Percentiles rank a stretch among this genome's conserved stretches.
These are phyloP conservation scores for Nicotiana undulata DNA, from an alignment of 257 asterid genomes.

Conservation along the genomic window DNA sequence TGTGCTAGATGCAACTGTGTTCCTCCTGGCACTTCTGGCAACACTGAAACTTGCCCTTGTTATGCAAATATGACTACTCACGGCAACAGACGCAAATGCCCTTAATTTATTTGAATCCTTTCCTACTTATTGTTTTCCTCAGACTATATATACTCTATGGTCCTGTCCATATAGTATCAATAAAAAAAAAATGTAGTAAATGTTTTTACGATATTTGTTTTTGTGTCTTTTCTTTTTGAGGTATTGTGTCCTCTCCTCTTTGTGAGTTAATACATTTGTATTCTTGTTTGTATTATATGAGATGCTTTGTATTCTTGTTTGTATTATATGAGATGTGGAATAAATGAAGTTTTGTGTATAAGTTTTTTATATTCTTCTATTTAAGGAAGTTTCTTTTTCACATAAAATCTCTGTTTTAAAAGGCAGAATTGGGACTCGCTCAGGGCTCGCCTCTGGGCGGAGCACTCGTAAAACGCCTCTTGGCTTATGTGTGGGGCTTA, in stretches of 20 bases:
- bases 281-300: background rate
- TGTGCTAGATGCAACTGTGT: constrained; percentile 33
- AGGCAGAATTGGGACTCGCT: no score
- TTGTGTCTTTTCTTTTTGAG: background rate
- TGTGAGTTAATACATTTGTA: background rate
- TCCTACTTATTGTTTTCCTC: background rate
- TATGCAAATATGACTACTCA: constrained; percentile 28
- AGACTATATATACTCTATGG: background rate
- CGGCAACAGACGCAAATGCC: constrained; percentile 25
- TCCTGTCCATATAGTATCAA: background rate
- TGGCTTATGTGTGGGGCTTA: no score
- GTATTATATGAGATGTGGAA: background rate
- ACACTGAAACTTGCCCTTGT: constrained; percentile 22
- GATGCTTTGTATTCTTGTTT: background rate
- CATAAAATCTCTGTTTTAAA: no score
- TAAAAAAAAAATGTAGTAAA: background rate
- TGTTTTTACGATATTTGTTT: background rate
- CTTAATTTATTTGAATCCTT: background rate
- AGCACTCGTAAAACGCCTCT: no score
- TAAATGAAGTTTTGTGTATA: background rate
- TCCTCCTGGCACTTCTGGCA: constrained; percentile 37
- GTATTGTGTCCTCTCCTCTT: background rate
- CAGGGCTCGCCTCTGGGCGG: no score
- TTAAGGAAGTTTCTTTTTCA: background rate
- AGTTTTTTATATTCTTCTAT: background rate